Evolutionary conservation across 306 rosid genomes (phyloP).

Genomic region (Dryas octopetala): DNA sequence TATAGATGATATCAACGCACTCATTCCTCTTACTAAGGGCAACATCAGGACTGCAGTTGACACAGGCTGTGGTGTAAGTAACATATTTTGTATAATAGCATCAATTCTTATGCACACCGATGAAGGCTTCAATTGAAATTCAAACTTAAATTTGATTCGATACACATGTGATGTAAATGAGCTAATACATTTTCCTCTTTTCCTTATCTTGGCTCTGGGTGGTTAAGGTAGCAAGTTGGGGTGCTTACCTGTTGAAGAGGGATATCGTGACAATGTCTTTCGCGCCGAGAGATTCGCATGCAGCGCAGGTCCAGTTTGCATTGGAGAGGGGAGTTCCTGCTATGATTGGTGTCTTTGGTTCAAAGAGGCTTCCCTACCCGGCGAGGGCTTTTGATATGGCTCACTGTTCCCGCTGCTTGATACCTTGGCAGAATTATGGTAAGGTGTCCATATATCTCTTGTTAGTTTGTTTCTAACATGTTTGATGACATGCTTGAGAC

Average conservation of each 20-base stretch:
- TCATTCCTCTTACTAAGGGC: slow-evolving; percentile 75
- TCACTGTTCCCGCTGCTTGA: slow-evolving; percentile 94
- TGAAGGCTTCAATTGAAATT: no score
- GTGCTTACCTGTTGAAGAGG: slow-evolving; percentile 82
- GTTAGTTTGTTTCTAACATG: background rate
- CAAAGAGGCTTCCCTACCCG: slow-evolving; percentile 87
- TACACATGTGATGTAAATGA: background rate
- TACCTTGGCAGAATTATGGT: slow-evolving; percentile 75
- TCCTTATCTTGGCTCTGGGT: background rate
- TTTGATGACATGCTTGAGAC: background rate
- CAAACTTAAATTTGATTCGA: background rate
- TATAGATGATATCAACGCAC: slow-evolving; percentile 76
- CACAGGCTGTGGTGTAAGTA: slow-evolving; percentile 98
- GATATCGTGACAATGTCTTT: slow-evolving; percentile 83
- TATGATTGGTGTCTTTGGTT: slow-evolving; percentile 87
- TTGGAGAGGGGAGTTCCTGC: slow-evolving; percentile 98
- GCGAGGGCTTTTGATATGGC: slow-evolving; percentile 98
- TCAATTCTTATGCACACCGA: no score
- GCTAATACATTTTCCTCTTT: slow-evolving; percentile 17
- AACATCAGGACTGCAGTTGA: slow-evolving; percentile 86
- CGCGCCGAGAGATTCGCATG: slow-evolving; percentile 97
- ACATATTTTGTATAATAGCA: background rate
- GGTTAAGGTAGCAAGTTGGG: slow-evolving; percentile 95
- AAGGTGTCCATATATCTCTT: slow-evolving; percentile 9
- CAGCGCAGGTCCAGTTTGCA: slow-evolving; percentile 95